Evolutionary conservation across 768 basidiomycete genomes (phyloP), one percentile per base, ranked within the genome.

Genomic region (Mrakia blollopis): DNA sequence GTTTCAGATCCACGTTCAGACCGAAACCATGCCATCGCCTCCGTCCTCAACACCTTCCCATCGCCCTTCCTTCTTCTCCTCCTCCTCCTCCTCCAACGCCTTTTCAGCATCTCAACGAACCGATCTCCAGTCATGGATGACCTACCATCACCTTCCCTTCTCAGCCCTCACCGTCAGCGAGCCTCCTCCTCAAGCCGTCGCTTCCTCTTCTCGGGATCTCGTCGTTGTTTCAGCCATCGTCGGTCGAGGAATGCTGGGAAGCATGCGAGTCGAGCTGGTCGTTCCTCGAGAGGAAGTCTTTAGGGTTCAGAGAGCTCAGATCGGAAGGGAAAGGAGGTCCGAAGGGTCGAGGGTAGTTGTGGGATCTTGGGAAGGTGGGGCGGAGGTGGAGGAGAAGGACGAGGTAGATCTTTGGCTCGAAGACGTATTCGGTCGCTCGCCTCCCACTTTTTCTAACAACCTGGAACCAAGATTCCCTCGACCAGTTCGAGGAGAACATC

Each of bases 151-250:
- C 39, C 65, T 68, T 39, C 65, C 65, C 37, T 44, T 68, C 65
- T 68, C 65, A 11, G 65, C 65, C 37, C 25, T 68, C 35, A 44
- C 65, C 39, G 37, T 68, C 65, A 39, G 35, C 23, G 65, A 68
- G 7, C 65, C 65, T 11, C 65, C 65, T 3, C 65, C 65, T 7
- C 16, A 18, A 7, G 35, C 65, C 35, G 13, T 44, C 37, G 35
- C 65, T 7, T 39, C 35, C 16, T 68, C 65, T 2, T 39, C 35
- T 39, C 65, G 65, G 4, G 65, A 68, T 25, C 65, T 68, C 65
- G 65, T 68, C 21, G 37, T 68, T 9, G 65, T 68, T 11, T 68
- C 65, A 14, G 65, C 65, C 65, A n/a, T 68, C 65, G 65, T 68
- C 6, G 65, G 65, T 37, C 14, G 65, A 68, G 65, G 65, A 13